phyloP scores from a whole-genome alignment of 148 eudicot species.

The Pouteria glomerata region DNA sequence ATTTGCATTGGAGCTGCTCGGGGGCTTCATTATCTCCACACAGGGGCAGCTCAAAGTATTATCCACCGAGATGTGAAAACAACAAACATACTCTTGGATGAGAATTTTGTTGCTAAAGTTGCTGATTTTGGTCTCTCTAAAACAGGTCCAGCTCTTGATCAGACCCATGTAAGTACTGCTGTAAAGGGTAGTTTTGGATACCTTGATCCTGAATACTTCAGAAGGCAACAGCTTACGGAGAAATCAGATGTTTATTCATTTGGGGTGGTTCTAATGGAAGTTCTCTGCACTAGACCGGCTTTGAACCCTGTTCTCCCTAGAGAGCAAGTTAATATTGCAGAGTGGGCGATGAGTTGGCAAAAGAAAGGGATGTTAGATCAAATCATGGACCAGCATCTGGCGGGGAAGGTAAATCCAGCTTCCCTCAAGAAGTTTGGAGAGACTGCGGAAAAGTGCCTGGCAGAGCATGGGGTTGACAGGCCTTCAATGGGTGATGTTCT shows the following conservation, averaged over 20 bases:
- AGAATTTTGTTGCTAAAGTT: conserved; percentile 85
- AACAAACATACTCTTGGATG: conserved; percentile 92
- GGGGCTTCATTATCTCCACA: conserved; percentile 97
- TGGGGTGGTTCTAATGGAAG: conserved; percentile 96
- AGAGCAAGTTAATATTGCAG: conserved; percentile 95
- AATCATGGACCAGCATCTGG: conserved; percentile 70
- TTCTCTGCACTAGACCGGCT: conserved; percentile 89
- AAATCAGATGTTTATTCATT: conserved; percentile 95
- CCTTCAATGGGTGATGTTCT: conserved; percentile 97
- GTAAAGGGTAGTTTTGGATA: conserved; percentile 97
- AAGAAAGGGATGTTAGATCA: conserved; percentile 96
- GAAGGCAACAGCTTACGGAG: conserved; percentile 90
- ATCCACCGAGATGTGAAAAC: conserved; percentile 96
- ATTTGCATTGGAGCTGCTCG: conserved; percentile 94
- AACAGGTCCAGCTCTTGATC: conserved; percentile 84
- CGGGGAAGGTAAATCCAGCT: conserved; percentile 65
- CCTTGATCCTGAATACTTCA: conserved; percentile 93
- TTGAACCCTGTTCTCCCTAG: conserved; percentile 90
- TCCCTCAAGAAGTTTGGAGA: conserved; percentile 88
- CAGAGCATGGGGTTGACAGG: conserved; percentile 89
- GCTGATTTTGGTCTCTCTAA: conserved; percentile 98
- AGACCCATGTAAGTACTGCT: conserved; percentile 96
- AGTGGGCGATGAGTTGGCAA: conserved; percentile 98
- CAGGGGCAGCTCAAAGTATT: conserved; percentile 88
- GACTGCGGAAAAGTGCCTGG: conserved; percentile 91